These are phyloP conservation scores for Thielaviopsis punctulata DNA, from an alignment of 2,329 filamentous ascomycete genomes.

Conservation along the genomic window DNA sequence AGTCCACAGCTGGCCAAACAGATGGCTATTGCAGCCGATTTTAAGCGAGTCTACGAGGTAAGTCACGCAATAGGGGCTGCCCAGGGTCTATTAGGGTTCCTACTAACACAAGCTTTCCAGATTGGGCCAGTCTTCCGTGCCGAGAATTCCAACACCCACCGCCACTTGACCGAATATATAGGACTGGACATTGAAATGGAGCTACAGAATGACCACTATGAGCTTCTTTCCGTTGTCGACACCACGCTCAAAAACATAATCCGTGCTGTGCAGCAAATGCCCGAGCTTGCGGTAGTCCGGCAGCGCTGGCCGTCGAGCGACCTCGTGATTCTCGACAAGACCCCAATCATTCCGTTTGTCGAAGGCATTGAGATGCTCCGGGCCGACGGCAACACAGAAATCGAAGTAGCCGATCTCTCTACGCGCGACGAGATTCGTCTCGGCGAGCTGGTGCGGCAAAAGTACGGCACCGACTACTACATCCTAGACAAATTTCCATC, in stretches of 20 bases:
- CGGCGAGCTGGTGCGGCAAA: constrained; percentile 68
- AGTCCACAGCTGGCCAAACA: constrained; percentile 87
- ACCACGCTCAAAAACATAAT: constrained; percentile 61
- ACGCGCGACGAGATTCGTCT: constrained; percentile 78
- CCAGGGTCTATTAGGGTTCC: background rate
- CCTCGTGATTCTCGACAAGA: constrained; percentile 73
- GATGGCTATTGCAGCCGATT: constrained; percentile 79
- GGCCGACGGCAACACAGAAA: constrained; percentile 61
- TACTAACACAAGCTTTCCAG: constrained; percentile 12
- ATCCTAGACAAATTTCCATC: constrained; percentile 85
- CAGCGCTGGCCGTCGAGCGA: constrained; percentile 74
- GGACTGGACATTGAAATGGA: constrained; percentile 88
- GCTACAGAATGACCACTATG: constrained; percentile 76
- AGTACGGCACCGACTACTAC: constrained; percentile 81
- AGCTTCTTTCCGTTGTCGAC: constrained; percentile 66
- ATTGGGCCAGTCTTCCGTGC: constrained; percentile 82
- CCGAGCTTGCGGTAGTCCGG: constrained; percentile 65
- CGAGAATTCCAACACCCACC: constrained; percentile 89
- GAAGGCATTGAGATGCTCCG: constrained; percentile 71
- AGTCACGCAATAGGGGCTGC: constrained; percentile 15
- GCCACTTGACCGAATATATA: constrained; percentile 87
- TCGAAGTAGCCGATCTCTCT: constrained; percentile 57
- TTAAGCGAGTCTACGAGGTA: constrained; percentile 68
- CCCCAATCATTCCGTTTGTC: constrained; percentile 61
- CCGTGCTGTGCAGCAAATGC: constrained; percentile 25